These are phyloP conservation scores for Fusarium mangiferae DNA, from an alignment of 2,329 filamentous ascomycete species.

Conservation along the genomic window DNA sequence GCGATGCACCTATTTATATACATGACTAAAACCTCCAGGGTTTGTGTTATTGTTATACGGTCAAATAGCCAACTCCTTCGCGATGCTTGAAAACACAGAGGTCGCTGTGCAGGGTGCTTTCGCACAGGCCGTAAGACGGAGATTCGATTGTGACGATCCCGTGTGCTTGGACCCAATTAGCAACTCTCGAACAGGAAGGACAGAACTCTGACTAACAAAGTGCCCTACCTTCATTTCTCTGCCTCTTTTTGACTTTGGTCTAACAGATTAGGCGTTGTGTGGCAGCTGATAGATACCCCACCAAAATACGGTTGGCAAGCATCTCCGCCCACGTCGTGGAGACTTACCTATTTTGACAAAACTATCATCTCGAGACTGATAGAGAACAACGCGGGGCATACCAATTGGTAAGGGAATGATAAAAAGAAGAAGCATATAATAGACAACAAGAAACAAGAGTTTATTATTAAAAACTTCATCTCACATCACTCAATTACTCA, in stretches of 20 bases:
- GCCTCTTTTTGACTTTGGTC: not conserved
- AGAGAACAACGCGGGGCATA: conserved; percentile 25
- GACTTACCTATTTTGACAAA: conserved; percentile 34
- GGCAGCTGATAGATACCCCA: not conserved
- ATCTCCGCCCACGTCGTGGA: conserved; percentile 33
- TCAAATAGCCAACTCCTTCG: too few relatives aligned
- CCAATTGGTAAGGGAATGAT: conserved; percentile 2
- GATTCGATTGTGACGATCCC: too few relatives aligned
- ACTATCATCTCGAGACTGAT: not conserved
- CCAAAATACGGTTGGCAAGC: conserved; percentile 2
- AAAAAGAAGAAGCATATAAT: conserved; percentile 18
- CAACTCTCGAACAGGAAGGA: not conserved
- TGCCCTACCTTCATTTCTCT: not conserved
- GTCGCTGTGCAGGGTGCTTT: too few relatives aligned
- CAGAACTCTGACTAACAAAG: not conserved
- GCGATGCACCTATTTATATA: too few relatives aligned
- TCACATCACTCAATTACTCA: not conserved
- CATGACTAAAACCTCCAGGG: too few relatives aligned
- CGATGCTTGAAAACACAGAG: too few relatives aligned
- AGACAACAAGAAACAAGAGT: not conserved
- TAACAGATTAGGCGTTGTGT: not conserved
- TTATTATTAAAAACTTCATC: not conserved
- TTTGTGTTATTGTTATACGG: too few relatives aligned
- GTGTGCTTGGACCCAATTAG: too few relatives aligned
- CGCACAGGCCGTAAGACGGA: too few relatives aligned